phyloP scores from a whole-genome alignment of 768 basidiomycete genomes.

The Suillus decipiens region DNA sequence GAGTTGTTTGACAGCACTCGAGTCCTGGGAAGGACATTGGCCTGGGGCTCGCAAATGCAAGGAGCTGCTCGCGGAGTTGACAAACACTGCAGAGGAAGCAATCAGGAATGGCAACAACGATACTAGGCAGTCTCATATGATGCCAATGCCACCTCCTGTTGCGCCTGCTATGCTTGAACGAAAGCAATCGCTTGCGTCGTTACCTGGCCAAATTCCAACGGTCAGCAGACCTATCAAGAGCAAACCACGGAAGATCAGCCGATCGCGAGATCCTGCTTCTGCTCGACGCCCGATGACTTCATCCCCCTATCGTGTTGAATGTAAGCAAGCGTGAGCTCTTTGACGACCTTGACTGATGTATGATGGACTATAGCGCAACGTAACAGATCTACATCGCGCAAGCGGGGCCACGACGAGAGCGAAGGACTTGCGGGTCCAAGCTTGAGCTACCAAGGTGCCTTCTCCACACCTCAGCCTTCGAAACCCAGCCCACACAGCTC shows the following conservation, averaged over 20 bases:
- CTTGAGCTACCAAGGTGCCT: conserved; percentile 52
- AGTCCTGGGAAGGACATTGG: conserved; percentile 85
- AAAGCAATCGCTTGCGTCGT: conserved; percentile 52
- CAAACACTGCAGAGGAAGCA: conserved; percentile 69
- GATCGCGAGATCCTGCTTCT: conserved; percentile 58
- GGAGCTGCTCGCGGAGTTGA: conserved; percentile 71
- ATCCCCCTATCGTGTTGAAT: conserved; percentile 66
- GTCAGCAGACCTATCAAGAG: conserved; percentile 53
- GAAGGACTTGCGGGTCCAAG: conserved; percentile 48
- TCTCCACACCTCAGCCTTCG: conserved; percentile 52
- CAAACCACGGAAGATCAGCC: conserved; percentile 53
- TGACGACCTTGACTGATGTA: conserved; percentile 18
- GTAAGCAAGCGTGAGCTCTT: conserved; percentile 35
- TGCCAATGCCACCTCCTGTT: conserved; percentile 28
- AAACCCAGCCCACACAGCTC: conserved; percentile 72
- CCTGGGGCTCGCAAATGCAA: conserved; percentile 88
- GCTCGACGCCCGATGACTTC: conserved; percentile 57
- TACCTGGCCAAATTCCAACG: conserved; percentile 40
- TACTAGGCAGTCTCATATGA: conserved; percentile 21
- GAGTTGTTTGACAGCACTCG: conserved; percentile 67
- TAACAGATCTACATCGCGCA: conserved; percentile 75
- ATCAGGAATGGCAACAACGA: conserved; percentile 40
- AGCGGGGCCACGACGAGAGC: conserved; percentile 68
- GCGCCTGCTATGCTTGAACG: conserved; percentile 47
- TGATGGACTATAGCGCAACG: conserved; percentile 49